Percentiles rank a stretch among this genome's conserved stretches.
Conservation (phyloP, 164 flowering plant genomes). For the Aristolochia californica region DNA sequence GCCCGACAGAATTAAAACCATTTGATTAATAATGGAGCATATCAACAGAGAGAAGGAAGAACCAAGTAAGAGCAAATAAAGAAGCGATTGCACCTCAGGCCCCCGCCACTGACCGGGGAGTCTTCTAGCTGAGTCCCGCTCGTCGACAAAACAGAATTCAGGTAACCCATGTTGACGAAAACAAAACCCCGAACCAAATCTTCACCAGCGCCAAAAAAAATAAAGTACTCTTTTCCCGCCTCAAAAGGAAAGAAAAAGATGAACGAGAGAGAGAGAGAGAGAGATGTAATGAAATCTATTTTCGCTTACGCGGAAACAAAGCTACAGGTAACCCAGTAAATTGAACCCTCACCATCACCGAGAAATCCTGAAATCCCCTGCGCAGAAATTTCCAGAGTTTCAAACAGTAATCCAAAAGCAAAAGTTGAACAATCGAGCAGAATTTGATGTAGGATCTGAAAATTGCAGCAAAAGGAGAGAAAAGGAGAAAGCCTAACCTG, state of each 20-base stretch:
- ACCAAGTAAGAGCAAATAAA: background rate
- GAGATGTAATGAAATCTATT: background rate
- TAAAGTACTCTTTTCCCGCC: background rate
- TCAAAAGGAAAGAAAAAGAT: background rate
- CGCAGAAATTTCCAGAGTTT: background rate
- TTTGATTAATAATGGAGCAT: background rate
- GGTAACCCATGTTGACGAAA: constrained; percentile 53
- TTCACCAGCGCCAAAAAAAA: background rate
- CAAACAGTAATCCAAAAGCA: background rate
- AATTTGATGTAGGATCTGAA: background rate
- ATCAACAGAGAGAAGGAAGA: background rate
- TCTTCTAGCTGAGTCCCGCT: constrained; percentile 60
- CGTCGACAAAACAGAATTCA: constrained; percentile 57
- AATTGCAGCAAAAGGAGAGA: background rate
- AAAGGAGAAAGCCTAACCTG: background rate
- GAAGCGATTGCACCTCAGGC: constrained; percentile 53
- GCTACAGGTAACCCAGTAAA: background rate
- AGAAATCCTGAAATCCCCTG: background rate
- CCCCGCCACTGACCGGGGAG: constrained; percentile 80
- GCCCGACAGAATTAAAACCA: background rate
- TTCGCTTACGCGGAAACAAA: background rate
- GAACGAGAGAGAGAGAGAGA: background rate
- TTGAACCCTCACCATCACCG: background rate
- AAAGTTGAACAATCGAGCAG: background rate
- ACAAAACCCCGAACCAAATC: background rate